Evolutionary conservation across 2,329 filamentous ascomycete genomes (phyloP), one percentile per base, ranked within the genome.

Genomic region (Elsinoe perseae): DNA sequence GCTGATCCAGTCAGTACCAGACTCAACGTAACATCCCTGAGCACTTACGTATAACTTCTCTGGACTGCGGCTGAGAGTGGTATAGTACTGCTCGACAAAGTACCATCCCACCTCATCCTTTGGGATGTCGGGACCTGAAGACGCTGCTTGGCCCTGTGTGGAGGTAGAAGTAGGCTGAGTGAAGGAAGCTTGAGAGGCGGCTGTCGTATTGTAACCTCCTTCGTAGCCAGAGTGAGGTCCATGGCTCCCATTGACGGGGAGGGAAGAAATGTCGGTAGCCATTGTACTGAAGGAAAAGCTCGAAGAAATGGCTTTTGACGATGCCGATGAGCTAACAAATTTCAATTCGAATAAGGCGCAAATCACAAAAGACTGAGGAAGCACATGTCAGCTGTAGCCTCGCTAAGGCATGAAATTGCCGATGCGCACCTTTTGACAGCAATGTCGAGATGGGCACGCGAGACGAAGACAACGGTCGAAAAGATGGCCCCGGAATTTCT

Each of bases 11-110:
- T 30, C 16, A 32, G n/a, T 23, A 52, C 57, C 42, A 60, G 54
- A 34, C 4, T 34, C 16, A 38, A 20, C 30, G 10, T 16, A 6
- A 16, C 4, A 28, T 20, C n/a, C 44, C 28, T 36, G 12, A 10
- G 16, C 25, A 69, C 75, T 66, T 69, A 79, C 76, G 69, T 90
- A 92, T 66, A 98, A 87, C 75, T 93, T 95, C 70, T 95, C 90
- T 20, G 93, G 91, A 63, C 79, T 87, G 75, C 92, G 91, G 83
- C 91, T 96, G 69, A 98, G 77, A 60, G 90, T 98, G 65, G 89
- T 97, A 77, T 98, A 98, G 80, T 96, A 98, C 74, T 95, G 90
- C 81, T 97, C 91, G 58, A 98, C 93, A 65, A 98, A 98, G 77
- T 92, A 97, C 93, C 93, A 98, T 73, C 90, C 93, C 64, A 98